These are phyloP conservation scores for Lachancea cidri DNA, from an alignment of 805 yeast genomes.

Conservation along the genomic window DNA sequence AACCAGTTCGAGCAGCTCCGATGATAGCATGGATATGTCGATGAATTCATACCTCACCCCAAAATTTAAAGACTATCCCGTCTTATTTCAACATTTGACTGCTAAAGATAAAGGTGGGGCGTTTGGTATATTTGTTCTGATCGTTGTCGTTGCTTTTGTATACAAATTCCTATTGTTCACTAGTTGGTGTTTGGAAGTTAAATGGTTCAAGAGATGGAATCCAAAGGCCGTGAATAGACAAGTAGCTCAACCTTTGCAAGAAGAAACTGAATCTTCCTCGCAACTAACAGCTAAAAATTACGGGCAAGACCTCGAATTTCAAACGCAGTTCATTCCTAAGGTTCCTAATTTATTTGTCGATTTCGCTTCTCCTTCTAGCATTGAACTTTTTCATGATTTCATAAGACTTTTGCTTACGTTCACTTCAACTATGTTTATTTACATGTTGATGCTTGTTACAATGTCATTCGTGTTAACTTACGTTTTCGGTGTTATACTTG, in stretches of 20 bases:
- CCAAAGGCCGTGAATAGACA: conserved; percentile 11
- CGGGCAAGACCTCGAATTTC: conserved; percentile 12
- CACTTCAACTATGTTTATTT: conserved; percentile 60
- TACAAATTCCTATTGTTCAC: conserved; percentile 56
- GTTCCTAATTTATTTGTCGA: conserved; percentile 28
- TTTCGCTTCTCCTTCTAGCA: conserved; percentile 23
- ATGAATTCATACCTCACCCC: conserved; percentile 61
- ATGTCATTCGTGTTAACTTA: conserved; percentile 66
- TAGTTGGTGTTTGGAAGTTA: conserved; percentile 61
- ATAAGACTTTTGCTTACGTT: conserved; percentile 53
- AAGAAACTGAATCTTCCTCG: conserved; percentile 4
- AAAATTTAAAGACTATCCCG: conserved; percentile 50
- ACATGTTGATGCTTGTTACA: conserved; percentile 71
- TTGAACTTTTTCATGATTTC: conserved; percentile 38
- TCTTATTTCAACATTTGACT: conserved; percentile 48
- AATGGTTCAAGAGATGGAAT: conserved; percentile 48
- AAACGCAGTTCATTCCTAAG: conserved; percentile 21
- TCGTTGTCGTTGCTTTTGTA: conserved; percentile 54
- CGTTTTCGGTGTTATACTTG: conserved; percentile 68
- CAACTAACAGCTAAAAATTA: conserved; percentile 4
- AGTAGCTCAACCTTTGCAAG: background rate
- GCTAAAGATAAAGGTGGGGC: conserved; percentile 58
- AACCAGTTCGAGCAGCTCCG: conserved; percentile 12
- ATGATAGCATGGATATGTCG: conserved; percentile 27
- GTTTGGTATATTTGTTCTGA: conserved; percentile 64